A percentile compares a stretch with the other conserved stretches of the same genome.
Conservation (phyloP, 1,139 yeast species). For the Yamadazyma siamensis region DNA sequence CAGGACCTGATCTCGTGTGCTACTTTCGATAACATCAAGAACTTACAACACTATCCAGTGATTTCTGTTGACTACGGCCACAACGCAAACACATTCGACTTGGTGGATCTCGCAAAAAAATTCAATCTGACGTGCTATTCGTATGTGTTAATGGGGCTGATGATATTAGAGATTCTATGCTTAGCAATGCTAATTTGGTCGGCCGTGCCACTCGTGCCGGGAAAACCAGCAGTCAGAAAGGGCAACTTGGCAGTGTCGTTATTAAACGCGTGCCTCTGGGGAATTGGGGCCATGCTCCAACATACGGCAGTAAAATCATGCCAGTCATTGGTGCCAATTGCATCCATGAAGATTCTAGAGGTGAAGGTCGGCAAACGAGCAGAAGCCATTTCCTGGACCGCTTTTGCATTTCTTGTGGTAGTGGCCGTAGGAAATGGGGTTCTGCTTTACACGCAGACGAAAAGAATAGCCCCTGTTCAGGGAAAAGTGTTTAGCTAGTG, state of each 20-base stretch:
- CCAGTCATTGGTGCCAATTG: constrained; percentile 37
- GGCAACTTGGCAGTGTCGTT: constrained; percentile 34
- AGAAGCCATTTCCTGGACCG: constrained; percentile 58
- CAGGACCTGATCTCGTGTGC: constrained; percentile 29
- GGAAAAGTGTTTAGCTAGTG: no score
- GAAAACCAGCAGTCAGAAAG: constrained; percentile 29
- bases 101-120: constrained; percentile 36
- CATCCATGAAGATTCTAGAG: constrained; percentile 50
- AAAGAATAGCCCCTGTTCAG: no score
- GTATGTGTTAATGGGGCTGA: constrained; percentile 46
- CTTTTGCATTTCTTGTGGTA: constrained; percentile 44
- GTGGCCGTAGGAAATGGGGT: constrained; percentile 17
- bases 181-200: constrained; percentile 42
- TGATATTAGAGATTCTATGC: constrained; percentile 41
- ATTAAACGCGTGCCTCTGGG: constrained; percentile 52
- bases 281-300: constrained; percentile 66
- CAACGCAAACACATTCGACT: constrained; percentile 21
- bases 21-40: constrained; percentile 21
- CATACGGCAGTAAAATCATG: constrained; percentile 58
- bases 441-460: constrained; percentile 6
- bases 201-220: constrained; percentile 49
- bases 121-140: constrained; percentile 54
- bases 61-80: constrained; percentile 14
- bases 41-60: constrained; percentile 23
- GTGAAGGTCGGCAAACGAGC: constrained; percentile 54